A percentile compares a stretch with the other conserved stretches of the same genome.
phyloP scores from a whole-genome alignment of 2,329 filamentous ascomycete genomes.

The Ambrosiella beaveri region DNA sequence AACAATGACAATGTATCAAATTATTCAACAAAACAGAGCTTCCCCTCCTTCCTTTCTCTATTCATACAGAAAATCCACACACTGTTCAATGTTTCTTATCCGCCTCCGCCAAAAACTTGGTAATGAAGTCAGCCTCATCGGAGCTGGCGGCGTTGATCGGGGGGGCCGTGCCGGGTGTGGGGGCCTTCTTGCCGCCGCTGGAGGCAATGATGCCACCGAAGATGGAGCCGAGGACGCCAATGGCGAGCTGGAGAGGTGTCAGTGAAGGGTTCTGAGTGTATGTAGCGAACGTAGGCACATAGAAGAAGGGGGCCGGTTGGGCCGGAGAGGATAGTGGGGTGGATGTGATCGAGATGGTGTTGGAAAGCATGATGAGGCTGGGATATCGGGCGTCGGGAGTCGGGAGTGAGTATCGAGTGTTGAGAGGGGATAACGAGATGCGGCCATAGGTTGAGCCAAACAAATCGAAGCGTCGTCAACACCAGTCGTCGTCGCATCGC shows the following conservation, averaged over 20 bases:
- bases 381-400: not conserved
- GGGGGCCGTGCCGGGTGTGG: conserved; percentile 29
- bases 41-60: not conserved
- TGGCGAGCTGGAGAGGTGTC: conserved; percentile 28
- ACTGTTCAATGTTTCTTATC: conserved; percentile 12
- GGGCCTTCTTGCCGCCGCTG: conserved; percentile 26
- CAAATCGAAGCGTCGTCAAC: not conserved
- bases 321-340: not conserved
- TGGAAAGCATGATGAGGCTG: not conserved
- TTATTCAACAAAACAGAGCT: not conserved
- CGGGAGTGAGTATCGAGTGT: no score
- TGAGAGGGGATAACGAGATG: not conserved
- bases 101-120: conserved; percentile 29
- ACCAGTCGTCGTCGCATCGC: not conserved
- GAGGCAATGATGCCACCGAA: conserved; percentile 32
- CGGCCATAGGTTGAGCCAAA: not conserved
- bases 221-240: conserved; percentile 35
- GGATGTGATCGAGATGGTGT: not conserved
- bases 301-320: not conserved
- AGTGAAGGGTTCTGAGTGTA: conserved; percentile 12
- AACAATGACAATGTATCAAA: not conserved
- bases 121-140: conserved; percentile 47
- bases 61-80: not conserved
- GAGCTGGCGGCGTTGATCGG: conserved; percentile 45
- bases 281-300: not conserved